Evolutionary conservation across 768 basidiomycete genomes (phyloP), one percentile per base, ranked within the genome.

Genomic region (Coprinopsis sp.): DNA sequence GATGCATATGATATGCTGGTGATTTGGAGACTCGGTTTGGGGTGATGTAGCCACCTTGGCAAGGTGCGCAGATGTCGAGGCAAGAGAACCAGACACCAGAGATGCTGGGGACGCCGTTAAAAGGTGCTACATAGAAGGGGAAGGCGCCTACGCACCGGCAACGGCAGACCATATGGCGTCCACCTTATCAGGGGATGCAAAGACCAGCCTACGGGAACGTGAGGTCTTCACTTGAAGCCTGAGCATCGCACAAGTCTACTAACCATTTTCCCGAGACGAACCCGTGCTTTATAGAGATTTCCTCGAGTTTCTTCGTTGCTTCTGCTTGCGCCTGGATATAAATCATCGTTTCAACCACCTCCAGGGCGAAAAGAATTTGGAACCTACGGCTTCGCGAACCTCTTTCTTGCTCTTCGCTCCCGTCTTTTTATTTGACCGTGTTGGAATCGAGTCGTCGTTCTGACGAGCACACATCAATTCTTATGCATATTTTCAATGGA

Each of bases 351-450:
- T 11, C 33, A 12, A 27, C 39, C 38, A 53, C 24, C 29, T 33
- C 21, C 30, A 8, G 7, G 16, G 21, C n/a, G 16, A 8, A 18
- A 28, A 13, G 16, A 30, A 27, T 31, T 38, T 16, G 31, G 27
- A 25, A 39, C 63, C 16, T 58, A 84, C 86, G 65, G 81, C 67
- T 60, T 88, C 86, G 33, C 84, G 75, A 6, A 83, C 61, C 61
- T 88, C 83, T 59, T 86, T 88, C 62, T 88, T 89, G 54, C 83
- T 84, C 63, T 76, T 82, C 0, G 71, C 70, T 5, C 84, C 84
- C 18, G 80, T 79, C 61, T 85, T 87, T 64, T 87, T 88, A 57
- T 68, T 87, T 4, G 79, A 73, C 5, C 83, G 80, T 4, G 72
- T 46, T 5, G 87, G 86, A 25, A 88, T 87, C 0, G 80, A 71